These are phyloP conservation scores for Torulaspora pretoriensis DNA, from an alignment of 1,139 yeast genomes.

Conservation along the genomic window DNA sequence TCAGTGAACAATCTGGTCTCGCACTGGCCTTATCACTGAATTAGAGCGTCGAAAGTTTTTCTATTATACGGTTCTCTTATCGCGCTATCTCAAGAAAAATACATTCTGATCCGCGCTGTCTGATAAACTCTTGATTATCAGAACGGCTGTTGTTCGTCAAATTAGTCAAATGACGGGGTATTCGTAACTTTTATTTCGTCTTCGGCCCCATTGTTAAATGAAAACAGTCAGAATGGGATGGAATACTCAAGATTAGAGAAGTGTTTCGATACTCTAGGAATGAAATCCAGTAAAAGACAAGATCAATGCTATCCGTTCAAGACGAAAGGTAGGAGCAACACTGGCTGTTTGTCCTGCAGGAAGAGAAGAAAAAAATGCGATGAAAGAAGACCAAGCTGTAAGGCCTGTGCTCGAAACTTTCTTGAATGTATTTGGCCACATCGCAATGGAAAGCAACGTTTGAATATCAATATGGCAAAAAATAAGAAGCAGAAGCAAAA, in stretches of 20 bases:
- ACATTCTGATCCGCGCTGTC: not conserved
- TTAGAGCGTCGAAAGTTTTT: not conserved
- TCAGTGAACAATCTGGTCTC: not conserved
- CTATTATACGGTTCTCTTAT: not conserved
- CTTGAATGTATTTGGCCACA: conserved; percentile 35
- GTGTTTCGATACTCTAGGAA: not conserved
- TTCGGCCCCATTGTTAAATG: not conserved
- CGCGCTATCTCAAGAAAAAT: not conserved
- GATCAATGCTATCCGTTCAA: not conserved
- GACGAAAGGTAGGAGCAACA: conserved; percentile 5
- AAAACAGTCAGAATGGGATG: not conserved
- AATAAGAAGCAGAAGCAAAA: not conserved
- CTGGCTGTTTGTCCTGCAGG: conserved; percentile 42
- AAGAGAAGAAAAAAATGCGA: conserved; percentile 47
- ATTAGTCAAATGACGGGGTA: not conserved
- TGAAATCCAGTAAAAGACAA: not conserved
- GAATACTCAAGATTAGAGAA: not conserved
- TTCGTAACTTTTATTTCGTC: not conserved
- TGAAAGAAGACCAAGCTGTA: conserved; percentile 56
- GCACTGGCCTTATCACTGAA: not conserved
- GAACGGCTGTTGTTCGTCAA: too few relatives aligned
- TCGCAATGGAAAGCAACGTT: conserved; percentile 1
- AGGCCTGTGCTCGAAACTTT: conserved; percentile 41
- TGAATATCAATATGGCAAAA: not conserved
- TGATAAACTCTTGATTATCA: not conserved